These are phyloP conservation scores for Periglandula ipomoeae DNA, from an alignment of 2,329 filamentous ascomycete species.

Conservation along the genomic window DNA sequence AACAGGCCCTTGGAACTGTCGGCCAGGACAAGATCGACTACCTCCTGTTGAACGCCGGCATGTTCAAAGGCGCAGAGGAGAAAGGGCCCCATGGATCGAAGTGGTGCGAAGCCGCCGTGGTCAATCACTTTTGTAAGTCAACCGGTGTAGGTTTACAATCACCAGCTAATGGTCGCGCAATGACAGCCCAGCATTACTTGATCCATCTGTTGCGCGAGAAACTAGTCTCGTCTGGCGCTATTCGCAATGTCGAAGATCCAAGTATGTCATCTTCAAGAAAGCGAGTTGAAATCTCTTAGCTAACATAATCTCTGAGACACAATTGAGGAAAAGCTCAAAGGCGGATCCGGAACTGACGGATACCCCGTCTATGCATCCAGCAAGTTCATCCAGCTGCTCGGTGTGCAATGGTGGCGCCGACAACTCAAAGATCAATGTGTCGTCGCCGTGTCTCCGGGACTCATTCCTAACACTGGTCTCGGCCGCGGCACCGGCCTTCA, in stretches of 20 bases:
- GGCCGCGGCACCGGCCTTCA: conserved; percentile 20
- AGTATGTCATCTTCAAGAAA: no score
- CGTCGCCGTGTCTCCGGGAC: conserved; percentile 43
- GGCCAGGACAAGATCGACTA: conserved; percentile 36
- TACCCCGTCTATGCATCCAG: conserved; percentile 29
- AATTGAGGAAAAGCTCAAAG: conserved; percentile 30
- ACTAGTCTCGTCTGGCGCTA: conserved; percentile 39
- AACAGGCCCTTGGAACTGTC: conserved; percentile 31
- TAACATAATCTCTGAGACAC: conserved; percentile 21
- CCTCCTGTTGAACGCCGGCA: conserved; percentile 39
- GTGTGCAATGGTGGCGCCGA: conserved; percentile 47
- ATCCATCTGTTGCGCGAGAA: conserved; percentile 39
- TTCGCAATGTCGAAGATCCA: conserved; percentile 30
- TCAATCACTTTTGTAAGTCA: conserved; percentile 45
- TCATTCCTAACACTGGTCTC: conserved; percentile 40
- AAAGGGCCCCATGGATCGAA: conserved; percentile 31
- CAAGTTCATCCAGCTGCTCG: conserved; percentile 42
- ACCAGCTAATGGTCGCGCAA: no score
- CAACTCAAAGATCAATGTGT: conserved; percentile 36
- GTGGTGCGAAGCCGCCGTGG: conserved; percentile 41
- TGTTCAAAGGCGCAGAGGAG: conserved; percentile 25
- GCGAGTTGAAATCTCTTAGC: no score
- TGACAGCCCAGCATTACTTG: conserved; percentile 43
- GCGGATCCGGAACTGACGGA: conserved; percentile 23
- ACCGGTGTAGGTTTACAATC: no score